A percentile compares a stretch with the other conserved stretches of the same genome.
phyloP scores from a whole-genome alignment of 257 asterid species.

The Mentha longifolia region DNA sequence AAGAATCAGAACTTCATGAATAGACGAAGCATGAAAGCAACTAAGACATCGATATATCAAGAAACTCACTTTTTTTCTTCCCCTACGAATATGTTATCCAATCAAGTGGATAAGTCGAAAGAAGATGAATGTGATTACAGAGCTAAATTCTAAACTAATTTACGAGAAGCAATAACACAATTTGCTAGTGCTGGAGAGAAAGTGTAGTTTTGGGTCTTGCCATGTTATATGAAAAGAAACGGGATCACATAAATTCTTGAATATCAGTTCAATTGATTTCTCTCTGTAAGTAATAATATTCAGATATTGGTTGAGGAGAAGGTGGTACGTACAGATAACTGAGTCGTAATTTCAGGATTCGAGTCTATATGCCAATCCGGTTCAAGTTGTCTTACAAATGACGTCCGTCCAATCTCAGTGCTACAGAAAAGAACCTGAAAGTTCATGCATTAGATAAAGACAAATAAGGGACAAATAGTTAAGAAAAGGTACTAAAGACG shows the following conservation, averaged over 20 bases:
- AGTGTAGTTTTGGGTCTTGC: neutral
- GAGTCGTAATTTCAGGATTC: conserved; percentile 75
- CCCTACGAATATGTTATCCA: neutral
- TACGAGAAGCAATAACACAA: neutral
- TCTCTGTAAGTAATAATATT: neutral
- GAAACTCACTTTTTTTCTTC: neutral
- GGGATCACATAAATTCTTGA: neutral
- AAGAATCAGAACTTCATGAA: neutral
- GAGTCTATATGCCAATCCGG: conserved; percentile 99
- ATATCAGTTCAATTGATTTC: neutral
- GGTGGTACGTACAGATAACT: conserved; percentile 72
- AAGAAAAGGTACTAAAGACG: conserved; percentile 8
- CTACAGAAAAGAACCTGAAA: conserved; percentile 98
- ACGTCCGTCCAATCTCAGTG: conserved; percentile 80
- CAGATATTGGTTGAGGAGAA: conserved; percentile 5
- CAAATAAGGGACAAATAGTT: neutral
- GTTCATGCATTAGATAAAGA: conserved; percentile 15
- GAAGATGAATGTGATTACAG: neutral
- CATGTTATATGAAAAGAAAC: neutral
- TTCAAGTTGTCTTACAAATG: conserved; percentile 95
- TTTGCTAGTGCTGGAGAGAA: neutral
- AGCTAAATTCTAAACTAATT: neutral
- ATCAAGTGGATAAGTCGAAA: neutral
- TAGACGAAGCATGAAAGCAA: neutral
- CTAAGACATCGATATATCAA: neutral